These are phyloP conservation scores for Cyclotella sp. DNA, from an alignment of 108 stramenopile genomes.

Conservation along the genomic window DNA sequence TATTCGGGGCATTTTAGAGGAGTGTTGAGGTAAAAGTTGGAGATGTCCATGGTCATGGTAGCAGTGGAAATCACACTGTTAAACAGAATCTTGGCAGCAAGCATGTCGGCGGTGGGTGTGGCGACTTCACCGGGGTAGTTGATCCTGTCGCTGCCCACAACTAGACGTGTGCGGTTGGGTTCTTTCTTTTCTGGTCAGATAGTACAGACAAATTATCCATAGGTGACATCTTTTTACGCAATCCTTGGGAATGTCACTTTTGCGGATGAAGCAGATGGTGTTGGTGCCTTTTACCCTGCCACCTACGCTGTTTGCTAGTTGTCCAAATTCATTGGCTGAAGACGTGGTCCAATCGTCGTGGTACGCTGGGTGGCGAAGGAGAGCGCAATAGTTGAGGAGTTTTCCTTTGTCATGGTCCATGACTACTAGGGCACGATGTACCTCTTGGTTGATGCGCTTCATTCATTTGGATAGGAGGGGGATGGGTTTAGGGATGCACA, in stretches of 20 bases:
- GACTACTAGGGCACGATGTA: background rate
- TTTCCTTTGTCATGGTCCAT: background rate
- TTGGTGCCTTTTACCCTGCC: too few species aligned
- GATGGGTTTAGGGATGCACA: background rate
- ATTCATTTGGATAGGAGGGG: background rate
- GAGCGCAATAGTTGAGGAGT: too few species aligned
- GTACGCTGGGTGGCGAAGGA: background rate
- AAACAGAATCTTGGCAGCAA: too few species aligned
- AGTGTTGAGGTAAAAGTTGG: too few species aligned
- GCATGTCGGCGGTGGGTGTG: too few species aligned
- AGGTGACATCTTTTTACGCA: background rate
- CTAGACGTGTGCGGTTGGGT: background rate
- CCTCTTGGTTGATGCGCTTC: background rate
- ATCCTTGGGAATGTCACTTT: background rate
- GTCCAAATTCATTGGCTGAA: background rate
- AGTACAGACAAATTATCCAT: too few species aligned
- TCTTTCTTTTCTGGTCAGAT: too few species aligned
- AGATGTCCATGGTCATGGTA: too few species aligned
- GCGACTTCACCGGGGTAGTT: too few species aligned
- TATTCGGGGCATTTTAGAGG: constrained; percentile 38
- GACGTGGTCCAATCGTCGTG: background rate
- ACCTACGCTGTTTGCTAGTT: background rate
- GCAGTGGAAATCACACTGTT: too few species aligned
- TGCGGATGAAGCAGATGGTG: background rate
- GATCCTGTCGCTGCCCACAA: background rate